These are phyloP conservation scores for Pythium periplocum DNA, from an alignment of 352 stramenopile genomes.

Conservation along the genomic window DNA sequence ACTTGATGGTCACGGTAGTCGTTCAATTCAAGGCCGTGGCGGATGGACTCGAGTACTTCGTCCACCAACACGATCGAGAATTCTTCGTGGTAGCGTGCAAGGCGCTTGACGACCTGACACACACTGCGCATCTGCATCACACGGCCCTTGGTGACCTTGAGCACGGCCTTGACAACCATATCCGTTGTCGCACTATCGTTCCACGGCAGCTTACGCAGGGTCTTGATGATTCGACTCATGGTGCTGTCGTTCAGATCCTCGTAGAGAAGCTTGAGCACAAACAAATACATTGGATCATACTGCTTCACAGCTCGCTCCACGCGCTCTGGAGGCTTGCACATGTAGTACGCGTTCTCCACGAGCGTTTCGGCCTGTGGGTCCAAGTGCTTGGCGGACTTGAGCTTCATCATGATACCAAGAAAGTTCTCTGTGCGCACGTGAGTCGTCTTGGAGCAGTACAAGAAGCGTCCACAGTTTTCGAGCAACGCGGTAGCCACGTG, in stretches of 20 bases:
- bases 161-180: slow-evolving; percentile 87
- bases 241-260: slow-evolving; percentile 73
- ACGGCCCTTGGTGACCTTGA: slow-evolving; percentile 91
- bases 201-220: slow-evolving; percentile 93
- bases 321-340: slow-evolving; percentile 87
- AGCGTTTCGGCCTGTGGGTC: slow-evolving; percentile 85
- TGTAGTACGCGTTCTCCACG: slow-evolving; percentile 92
- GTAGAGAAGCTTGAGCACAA: slow-evolving; percentile 87
- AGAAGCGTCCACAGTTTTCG: slow-evolving; percentile 95
- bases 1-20: slow-evolving; percentile 91
- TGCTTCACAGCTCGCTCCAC: slow-evolving; percentile 70
- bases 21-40: slow-evolving; percentile 86
- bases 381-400: slow-evolving; percentile 92
- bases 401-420: slow-evolving; percentile 94
- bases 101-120: slow-evolving; percentile 84
- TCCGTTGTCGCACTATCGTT: slow-evolving; percentile 42
- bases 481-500: slow-evolving; percentile 94
- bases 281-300: slow-evolving; percentile 90
- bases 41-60: slow-evolving; percentile 90
- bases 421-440: slow-evolving; percentile 86
- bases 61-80: slow-evolving; percentile 90
- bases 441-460: slow-evolving; percentile 95
- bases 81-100: slow-evolving; percentile 87
- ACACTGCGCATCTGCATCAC: slow-evolving; percentile 86
- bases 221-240: slow-evolving; percentile 91